These are phyloP conservation scores for Aureobasidium sp. DNA, from an alignment of 2,329 filamentous ascomycete genomes.

Conservation along the genomic window DNA sequence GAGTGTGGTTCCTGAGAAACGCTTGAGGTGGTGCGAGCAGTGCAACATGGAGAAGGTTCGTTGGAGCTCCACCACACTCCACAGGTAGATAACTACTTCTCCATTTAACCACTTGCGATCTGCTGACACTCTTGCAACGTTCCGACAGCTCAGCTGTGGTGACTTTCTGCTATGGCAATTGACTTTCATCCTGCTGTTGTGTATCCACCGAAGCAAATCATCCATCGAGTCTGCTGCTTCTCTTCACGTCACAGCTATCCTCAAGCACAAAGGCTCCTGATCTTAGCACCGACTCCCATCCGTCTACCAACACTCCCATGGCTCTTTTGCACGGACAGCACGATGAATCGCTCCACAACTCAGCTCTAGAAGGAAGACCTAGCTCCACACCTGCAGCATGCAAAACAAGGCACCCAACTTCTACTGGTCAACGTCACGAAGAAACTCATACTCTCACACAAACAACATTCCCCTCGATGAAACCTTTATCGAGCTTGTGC, in stretches of 20 bases:
- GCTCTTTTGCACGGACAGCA: neutral
- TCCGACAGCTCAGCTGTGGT: neutral
- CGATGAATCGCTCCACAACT: neutral
- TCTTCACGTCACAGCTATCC: neutral
- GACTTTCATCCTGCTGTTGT: neutral
- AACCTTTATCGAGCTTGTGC: neutral
- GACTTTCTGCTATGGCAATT: neutral
- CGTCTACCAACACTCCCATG: neutral
- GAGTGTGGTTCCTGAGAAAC: neutral
- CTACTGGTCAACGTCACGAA: neutral
- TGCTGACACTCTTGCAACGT: neutral
- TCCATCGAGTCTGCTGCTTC: neutral
- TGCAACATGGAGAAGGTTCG: neutral
- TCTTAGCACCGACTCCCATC: neutral
- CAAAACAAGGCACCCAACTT: neutral
- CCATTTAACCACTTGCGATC: neutral
- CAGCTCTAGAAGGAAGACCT: neutral
- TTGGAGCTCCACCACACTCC: neutral
- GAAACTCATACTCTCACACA: no score
- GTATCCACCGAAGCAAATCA: neutral
- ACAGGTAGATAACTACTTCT: neutral
- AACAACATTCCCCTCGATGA: neutral
- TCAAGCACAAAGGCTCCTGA: neutral
- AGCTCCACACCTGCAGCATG: neutral
- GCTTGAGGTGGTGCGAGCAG: slow-evolving; percentile 2